Percentiles rank a stretch among this genome's conserved stretches.
Evolutionary conservation across 306 rosid species (phyloP).

Genomic region (Ochetophila trinervis): DNA sequence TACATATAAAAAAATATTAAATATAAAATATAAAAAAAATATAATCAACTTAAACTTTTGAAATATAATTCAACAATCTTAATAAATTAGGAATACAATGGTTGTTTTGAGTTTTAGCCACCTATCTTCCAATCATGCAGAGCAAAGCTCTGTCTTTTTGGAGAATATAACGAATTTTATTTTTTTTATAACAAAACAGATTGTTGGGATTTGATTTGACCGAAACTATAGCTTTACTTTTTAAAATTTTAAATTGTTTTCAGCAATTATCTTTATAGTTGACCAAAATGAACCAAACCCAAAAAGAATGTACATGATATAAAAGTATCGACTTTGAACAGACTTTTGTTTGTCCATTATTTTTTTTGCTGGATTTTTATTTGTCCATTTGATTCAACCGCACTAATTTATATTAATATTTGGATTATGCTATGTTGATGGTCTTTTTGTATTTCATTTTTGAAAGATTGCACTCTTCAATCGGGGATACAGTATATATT

Average conservation of each 20-base stretch:
- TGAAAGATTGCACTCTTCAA: too few relatives aligned
- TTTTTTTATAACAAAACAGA: not conserved
- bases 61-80: too few relatives aligned
- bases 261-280: conserved; percentile 16
- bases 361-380: too few relatives aligned
- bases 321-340: conserved; percentile 10
- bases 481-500: too few relatives aligned
- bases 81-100: not conserved
- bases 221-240: not conserved
- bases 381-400: too few relatives aligned
- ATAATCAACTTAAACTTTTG: too few relatives aligned
- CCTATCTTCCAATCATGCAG: conserved; percentile 2
- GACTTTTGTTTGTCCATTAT: too few relatives aligned
- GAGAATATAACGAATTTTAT: not conserved
- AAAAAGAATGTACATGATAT: not conserved
- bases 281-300: conserved; percentile 11
- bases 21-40: too few relatives aligned
- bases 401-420: too few relatives aligned
- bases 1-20: too few relatives aligned
- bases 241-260: not conserved
- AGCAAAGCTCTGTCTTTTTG: not conserved
- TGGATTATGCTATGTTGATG: too few relatives aligned
- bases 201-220: not conserved
- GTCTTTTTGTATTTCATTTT: too few relatives aligned
- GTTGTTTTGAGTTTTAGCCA: conserved; percentile 3